Base-by-base conservation (phyloP, 768 basidiomycete species). In the Lactarius pseudohatsudake region DNA sequence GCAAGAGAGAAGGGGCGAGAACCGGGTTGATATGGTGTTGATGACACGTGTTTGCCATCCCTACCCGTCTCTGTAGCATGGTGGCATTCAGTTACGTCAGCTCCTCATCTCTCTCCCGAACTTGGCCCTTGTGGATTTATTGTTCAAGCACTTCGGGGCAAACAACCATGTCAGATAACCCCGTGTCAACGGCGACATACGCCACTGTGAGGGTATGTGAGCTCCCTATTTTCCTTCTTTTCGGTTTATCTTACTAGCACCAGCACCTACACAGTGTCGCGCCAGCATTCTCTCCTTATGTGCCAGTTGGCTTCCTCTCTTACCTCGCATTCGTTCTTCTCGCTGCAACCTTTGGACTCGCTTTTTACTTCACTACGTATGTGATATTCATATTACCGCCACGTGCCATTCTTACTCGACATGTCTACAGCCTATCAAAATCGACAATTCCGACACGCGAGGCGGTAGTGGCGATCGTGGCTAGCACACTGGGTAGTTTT, bases 281-380 rank as follows among this genome's bases (percentile, higher is more conserved):
- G 36, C 89, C 92, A 2, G 74, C 91, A 0, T 96, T 94, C 77
- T 67, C 81, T 3, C 92, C 94, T 22, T 75, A 83, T 70, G 75
- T 96, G 61, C 80, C 91, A n/a, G 85, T 87, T 34, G 75, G 77
- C 1, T 74, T 89, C 26, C 81, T 97, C 38, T 91, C 92, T 3
- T 86, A 82, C 74, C 79, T 95, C 71, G 90, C 94, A 10, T 84
- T 91, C 72, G 62, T 89, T 68, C 84, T 91, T 68, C 83, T 96
- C 54, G 73, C 84, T 1, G 78, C 85, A 20, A 94, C 94, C 1
- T 96, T 97, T 74, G 84, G 74, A n/a, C 85, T 96, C 50, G 84
- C 90, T 0, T 96, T 96, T 81, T 94, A 95, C 80, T 93, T 92
- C 77, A 89, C 94, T 67, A 96, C 87, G 88, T 91, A 74, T 67